A percentile compares a stretch with the other conserved stretches of the same genome.
Evolutionary conservation across 805 yeast species (phyloP).

Genomic region (Barnettozyma siamensis): DNA sequence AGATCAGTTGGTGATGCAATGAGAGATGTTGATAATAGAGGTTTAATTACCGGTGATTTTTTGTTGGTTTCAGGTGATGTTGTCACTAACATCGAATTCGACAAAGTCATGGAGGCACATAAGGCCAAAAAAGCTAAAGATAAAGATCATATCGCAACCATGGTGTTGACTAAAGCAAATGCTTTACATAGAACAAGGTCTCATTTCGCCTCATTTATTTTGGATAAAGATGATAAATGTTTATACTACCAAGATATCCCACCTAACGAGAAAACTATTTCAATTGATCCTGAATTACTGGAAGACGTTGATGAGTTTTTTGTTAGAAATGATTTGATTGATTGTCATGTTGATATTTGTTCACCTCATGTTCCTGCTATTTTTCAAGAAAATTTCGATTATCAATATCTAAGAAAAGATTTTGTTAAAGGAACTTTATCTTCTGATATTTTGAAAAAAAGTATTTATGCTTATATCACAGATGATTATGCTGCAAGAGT

Average conservation of each 20-base stretch:
- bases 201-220: slow-evolving; percentile 69
- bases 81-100: slow-evolving; percentile 83
- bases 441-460: slow-evolving; percentile 84
- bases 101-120: slow-evolving; percentile 68
- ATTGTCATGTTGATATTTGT: slow-evolving; percentile 95
- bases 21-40: slow-evolving; percentile 91
- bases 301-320: slow-evolving; percentile 68
- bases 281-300: slow-evolving; percentile 78
- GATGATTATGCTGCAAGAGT: slow-evolving; percentile 85
- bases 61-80: slow-evolving; percentile 90
- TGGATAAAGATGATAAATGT: slow-evolving; percentile 72
- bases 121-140: slow-evolving; percentile 64
- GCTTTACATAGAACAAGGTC: slow-evolving; percentile 83
- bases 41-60: slow-evolving; percentile 86
- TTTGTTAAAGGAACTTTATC: slow-evolving; percentile 88
- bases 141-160: slow-evolving; percentile 88
- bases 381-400: slow-evolving; percentile 94
- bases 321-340: slow-evolving; percentile 88
- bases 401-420: slow-evolving; percentile 78
- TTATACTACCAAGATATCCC: slow-evolving; percentile 80
- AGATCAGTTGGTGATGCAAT: slow-evolving; percentile 95
- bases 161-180: slow-evolving; percentile 83
- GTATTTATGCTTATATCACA: slow-evolving; percentile 82
- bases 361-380: slow-evolving; percentile 91
- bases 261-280: slow-evolving; percentile 41